Conservation (phyloP, 768 basidiomycete species). For the Termitomyces sp. region DNA sequence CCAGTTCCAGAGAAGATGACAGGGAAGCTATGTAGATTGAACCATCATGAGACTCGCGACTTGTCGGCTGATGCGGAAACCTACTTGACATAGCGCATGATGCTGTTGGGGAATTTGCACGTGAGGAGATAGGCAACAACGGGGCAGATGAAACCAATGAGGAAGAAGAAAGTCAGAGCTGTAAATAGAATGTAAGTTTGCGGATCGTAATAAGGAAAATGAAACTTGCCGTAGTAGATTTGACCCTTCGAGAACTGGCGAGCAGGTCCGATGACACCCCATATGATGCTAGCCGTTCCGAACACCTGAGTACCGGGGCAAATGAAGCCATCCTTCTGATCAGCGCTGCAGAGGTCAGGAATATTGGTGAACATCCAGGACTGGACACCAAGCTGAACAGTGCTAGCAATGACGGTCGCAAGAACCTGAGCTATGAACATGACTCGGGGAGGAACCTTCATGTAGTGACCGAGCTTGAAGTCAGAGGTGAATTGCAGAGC, state of each 20-base stretch:
- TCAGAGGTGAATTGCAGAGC: conserved; percentile 69
- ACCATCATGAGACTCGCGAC: background rate
- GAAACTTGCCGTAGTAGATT: conserved; percentile 44
- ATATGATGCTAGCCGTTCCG: conserved; percentile 76
- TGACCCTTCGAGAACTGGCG: conserved; percentile 67
- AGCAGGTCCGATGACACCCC: conserved; percentile 78
- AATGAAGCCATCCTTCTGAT: conserved; percentile 61
- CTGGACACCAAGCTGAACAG: conserved; percentile 73
- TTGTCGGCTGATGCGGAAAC: conserved; percentile 15
- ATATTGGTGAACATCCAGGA: conserved; percentile 76
- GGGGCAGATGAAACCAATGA: conserved; percentile 66
- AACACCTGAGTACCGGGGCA: conserved; percentile 73
- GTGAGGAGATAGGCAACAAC: conserved; percentile 49
- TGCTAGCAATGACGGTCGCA: conserved; percentile 66
- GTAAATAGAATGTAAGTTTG: conserved; percentile 10
- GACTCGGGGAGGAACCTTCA: conserved; percentile 57
- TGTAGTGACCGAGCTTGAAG: conserved; percentile 79
- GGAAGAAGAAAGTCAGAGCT: conserved; percentile 74
- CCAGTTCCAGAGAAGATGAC: conserved; percentile 60
- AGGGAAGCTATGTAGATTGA: conserved; percentile 33
- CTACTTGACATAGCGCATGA: conserved; percentile 61
- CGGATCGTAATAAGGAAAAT: background rate
- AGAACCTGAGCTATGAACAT: conserved; percentile 75
- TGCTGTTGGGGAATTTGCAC: conserved; percentile 59
- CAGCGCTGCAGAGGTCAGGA: conserved; percentile 49